A percentile compares a stretch with the other conserved stretches of the same genome.
phyloP scores from a whole-genome alignment of 306 rosid genomes.

The Vigna radiata region DNA sequence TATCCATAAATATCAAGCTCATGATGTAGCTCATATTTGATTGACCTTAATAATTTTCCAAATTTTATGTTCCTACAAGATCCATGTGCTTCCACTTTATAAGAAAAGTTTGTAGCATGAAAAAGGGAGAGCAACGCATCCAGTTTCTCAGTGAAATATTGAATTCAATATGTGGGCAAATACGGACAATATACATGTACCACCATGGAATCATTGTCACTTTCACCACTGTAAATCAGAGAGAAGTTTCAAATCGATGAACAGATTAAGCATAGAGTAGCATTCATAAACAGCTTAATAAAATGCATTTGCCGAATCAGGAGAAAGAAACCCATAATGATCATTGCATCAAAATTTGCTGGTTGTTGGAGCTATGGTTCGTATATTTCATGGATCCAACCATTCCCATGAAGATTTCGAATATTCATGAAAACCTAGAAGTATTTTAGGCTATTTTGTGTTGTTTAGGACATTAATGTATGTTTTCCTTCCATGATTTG shows the following conservation, averaged over 20 bases:
- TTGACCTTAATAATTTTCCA: constrained; percentile 33
- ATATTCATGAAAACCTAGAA: too few species aligned
- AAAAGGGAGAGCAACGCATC: neutral
- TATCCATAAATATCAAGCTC: constrained; percentile 36
- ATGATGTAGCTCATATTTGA: constrained; percentile 29
- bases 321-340: constrained; percentile 13
- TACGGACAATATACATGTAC: neutral
- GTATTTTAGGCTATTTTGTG: too few species aligned
- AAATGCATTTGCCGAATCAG: constrained; percentile 27
- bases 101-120: neutral
- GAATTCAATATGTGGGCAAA: neutral
- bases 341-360: neutral
- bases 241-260: constrained; percentile 5
- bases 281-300: neutral
- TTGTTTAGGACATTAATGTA: too few species aligned
- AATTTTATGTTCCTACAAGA: constrained; percentile 27
- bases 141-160: neutral
- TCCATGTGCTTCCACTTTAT: constrained; percentile 3
- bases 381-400: too few species aligned
- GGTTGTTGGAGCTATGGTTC: too few species aligned
- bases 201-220: neutral
- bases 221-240: neutral
- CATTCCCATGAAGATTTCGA: too few species aligned
- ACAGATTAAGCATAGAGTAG: constrained; percentile 5
- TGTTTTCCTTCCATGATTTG: too few species aligned